Conservation (phyloP, 805 yeast genomes). For the Maudiozyma turicensis region DNA sequence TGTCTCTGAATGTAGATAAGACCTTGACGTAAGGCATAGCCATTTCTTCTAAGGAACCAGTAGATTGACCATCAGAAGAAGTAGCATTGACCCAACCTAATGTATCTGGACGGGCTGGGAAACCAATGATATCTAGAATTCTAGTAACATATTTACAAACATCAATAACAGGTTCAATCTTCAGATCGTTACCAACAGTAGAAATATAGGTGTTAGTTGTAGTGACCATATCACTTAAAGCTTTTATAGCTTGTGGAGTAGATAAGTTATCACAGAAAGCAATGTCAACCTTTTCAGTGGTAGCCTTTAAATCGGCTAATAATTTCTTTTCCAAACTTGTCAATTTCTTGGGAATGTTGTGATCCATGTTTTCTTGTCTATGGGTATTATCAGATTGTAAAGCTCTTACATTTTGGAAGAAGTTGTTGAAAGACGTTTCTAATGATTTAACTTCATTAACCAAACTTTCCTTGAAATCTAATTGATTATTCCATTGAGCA, state of each 20-base stretch:
- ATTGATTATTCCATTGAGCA: slow-evolving; percentile 84
- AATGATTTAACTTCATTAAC: slow-evolving; percentile 65
- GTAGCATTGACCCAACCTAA: slow-evolving; percentile 68
- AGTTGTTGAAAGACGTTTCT: slow-evolving; percentile 70
- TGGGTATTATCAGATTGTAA: slow-evolving; percentile 56
- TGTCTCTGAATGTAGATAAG: slow-evolving; percentile 72
- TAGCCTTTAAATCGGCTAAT: slow-evolving; percentile 36
- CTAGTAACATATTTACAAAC: slow-evolving; percentile 61
- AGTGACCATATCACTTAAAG: slow-evolving; percentile 58
- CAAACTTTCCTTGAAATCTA: slow-evolving; percentile 83
- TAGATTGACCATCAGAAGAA: slow-evolving; percentile 3
- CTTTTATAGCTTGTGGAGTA: slow-evolving; percentile 64
- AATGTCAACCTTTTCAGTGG: slow-evolving; percentile 54
- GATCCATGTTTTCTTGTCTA: slow-evolving; percentile 30
- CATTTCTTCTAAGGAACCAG: slow-evolving; percentile 46
- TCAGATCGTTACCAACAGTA: slow-evolving; percentile 39
- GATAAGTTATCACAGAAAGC: slow-evolving; percentile 86
- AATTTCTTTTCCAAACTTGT: slow-evolving; percentile 47
- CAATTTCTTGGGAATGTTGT: slow-evolving; percentile 53
- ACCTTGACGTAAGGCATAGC: slow-evolving; percentile 74
- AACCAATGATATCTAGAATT: slow-evolving; percentile 66
- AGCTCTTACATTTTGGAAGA: slow-evolving; percentile 82
- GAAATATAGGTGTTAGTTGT: slow-evolving; percentile 64
- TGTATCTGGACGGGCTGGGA: slow-evolving; percentile 54
- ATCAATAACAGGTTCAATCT: slow-evolving; percentile 57